Conservation (phyloP, 1,284 basidiomycete genomes). For the Thecaphora thlaspeos region DNA sequence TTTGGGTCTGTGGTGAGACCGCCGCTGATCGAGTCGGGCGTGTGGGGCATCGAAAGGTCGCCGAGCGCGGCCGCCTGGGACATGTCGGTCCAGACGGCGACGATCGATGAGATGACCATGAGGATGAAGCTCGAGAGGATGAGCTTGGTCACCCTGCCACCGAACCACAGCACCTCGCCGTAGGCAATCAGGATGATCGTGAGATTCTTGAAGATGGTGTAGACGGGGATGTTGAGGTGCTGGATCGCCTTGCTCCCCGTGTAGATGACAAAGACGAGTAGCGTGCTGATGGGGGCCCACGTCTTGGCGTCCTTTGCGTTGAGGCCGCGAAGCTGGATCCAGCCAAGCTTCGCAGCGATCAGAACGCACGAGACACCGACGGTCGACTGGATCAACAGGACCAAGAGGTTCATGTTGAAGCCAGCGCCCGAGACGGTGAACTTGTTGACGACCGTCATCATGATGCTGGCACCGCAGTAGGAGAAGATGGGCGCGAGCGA, state of each 20-base stretch:
- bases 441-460: constrained; percentile 99
- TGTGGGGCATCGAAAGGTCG: constrained; percentile 45
- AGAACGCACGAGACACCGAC: constrained; percentile 74
- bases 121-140: constrained; percentile 86
- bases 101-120: constrained; percentile 93
- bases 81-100: constrained; percentile 94
- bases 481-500: constrained; percentile 75
- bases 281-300: constrained; percentile 92
- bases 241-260: constrained; percentile 91
- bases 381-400: constrained; percentile 83
- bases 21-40: constrained; percentile 34
- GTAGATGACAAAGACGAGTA: constrained; percentile 93
- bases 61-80: constrained; percentile 61
- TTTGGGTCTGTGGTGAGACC: constrained; percentile 25
- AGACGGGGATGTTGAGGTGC: constrained; percentile 58
- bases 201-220: constrained; percentile 95
- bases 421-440: constrained; percentile 89
- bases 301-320: constrained; percentile 79
- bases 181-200: constrained; percentile 99
- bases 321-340: constrained; percentile 86
- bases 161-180: constrained; percentile 97
- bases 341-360: constrained; percentile 71
- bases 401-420: constrained; percentile 96
- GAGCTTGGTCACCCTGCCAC: constrained; percentile 79
- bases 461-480: constrained; percentile 90